phyloP scores from a whole-genome alignment of 176 grass and related monocot genomes.

The Raddia guianensis region DNA sequence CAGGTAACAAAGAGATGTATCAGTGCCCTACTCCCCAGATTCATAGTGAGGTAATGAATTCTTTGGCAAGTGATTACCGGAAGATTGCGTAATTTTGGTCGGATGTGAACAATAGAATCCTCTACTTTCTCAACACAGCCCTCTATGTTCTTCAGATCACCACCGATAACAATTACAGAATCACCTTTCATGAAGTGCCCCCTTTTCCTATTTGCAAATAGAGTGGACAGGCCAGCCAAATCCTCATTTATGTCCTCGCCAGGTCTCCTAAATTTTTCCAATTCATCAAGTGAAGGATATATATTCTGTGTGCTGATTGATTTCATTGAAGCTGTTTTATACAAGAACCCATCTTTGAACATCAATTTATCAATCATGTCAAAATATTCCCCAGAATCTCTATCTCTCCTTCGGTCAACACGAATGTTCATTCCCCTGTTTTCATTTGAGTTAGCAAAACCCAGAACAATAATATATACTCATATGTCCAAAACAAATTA shows the following conservation, averaged over 20 bases:
- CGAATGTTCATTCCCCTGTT: conserved; percentile 70
- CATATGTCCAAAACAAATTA: too few relatives aligned
- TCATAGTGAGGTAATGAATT: conserved; percentile 5
- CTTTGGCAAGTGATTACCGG: conserved; percentile 49
- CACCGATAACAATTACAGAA: conserved; percentile 75
- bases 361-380: conserved; percentile 63
- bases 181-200: conserved; percentile 90
- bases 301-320: conserved; percentile 70
- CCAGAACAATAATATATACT: neutral
- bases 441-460: conserved; percentile 38
- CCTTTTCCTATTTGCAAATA: conserved; percentile 83
- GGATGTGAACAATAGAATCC: conserved; percentile 69
- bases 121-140: conserved; percentile 89
- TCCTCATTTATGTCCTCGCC: conserved; percentile 68
- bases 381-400: conserved; percentile 69
- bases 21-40: neutral
- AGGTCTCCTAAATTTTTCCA: conserved; percentile 85
- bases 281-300: conserved; percentile 72
- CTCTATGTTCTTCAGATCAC: conserved; percentile 71
- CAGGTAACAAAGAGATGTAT: conserved; percentile 28
- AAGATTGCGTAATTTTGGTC: conserved; percentile 60
- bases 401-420: conserved; percentile 62
- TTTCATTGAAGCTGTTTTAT: conserved; percentile 78
- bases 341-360: conserved; percentile 88
- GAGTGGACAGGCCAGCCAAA: conserved; percentile 68